These are phyloP conservation scores for rapeseed (Brassica napus) DNA, from an alignment of 345 rosid genomes.

Conservation along the genomic window DNA sequence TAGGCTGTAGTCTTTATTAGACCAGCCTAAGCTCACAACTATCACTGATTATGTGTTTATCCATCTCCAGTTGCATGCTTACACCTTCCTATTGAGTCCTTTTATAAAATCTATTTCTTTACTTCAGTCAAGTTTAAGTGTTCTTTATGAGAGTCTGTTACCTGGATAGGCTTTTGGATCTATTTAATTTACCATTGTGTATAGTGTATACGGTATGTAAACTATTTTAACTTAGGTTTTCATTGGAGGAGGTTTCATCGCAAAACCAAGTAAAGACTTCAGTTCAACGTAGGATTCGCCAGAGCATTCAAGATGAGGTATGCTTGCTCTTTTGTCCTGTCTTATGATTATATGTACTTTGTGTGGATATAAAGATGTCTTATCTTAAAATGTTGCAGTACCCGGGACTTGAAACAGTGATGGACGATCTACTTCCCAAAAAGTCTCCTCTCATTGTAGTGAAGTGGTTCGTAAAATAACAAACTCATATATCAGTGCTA, in stretches of 20 bases:
- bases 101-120: too few species aligned
- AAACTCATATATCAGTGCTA: slow-evolving; percentile 11
- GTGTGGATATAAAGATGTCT: not conserved
- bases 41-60: not conserved
- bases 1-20: too few species aligned
- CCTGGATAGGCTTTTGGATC: not conserved
- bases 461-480: slow-evolving; percentile 63
- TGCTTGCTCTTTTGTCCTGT: too few species aligned
- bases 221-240: slow-evolving; percentile 61
- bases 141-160: not conserved
- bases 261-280: slow-evolving; percentile 99
- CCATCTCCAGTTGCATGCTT: not conserved
- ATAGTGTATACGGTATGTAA: not conserved
- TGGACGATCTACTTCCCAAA: slow-evolving; percentile 98
- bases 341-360: not conserved
- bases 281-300: slow-evolving; percentile 92
- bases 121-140: not conserved
- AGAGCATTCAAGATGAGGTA: slow-evolving; percentile 97
- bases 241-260: slow-evolving; percentile 83
- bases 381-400: slow-evolving; percentile 50
- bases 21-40: not conserved
- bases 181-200: not conserved
- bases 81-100: not conserved
- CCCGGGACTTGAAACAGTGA: slow-evolving; percentile 87
- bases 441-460: slow-evolving; percentile 83